Percentiles rank a stretch among this genome's conserved stretches.
Evolutionary conservation across 2,329 filamentous ascomycete species (phyloP).

Genomic region (Parastagonospora avenae): DNA sequence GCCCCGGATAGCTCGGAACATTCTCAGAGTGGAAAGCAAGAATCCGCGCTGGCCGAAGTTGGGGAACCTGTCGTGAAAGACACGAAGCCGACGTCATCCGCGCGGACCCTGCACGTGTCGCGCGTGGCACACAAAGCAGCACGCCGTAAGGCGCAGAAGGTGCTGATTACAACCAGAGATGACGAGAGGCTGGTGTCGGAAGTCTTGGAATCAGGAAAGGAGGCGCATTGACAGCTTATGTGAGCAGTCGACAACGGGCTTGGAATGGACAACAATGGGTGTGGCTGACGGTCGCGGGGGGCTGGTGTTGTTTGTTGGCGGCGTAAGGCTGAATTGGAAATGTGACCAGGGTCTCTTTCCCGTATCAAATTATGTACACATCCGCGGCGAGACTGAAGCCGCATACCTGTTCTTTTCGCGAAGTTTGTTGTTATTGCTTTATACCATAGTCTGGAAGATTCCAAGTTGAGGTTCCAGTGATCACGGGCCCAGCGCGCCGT

Average conservation of each 20-base stretch:
- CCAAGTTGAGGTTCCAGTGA: neutral
- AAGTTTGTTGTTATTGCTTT: neutral
- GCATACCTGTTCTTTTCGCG: conserved; percentile 2
- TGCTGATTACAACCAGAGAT: neutral
- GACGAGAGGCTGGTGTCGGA: neutral
- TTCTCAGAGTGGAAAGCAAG: conserved; percentile 1
- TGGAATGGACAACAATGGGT: conserved; percentile 3
- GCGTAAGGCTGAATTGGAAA: conserved; percentile 18
- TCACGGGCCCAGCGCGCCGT: neutral
- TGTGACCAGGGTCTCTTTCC: conserved; percentile 4
- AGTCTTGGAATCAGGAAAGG: too few species aligned
- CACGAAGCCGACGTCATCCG: neutral
- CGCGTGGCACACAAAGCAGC: too few species aligned
- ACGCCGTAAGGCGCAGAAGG: neutral
- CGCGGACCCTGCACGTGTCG: too few species aligned
- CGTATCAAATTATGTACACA: conserved; percentile 7
- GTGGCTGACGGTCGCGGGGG: conserved; percentile 4
- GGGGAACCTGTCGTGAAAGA: too few species aligned
- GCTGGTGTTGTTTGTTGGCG: neutral
- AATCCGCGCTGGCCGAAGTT: conserved; percentile 4
- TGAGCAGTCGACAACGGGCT: conserved; percentile 7
- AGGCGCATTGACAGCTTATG: conserved; percentile 1
- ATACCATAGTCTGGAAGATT: neutral
- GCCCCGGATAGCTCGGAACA: conserved; percentile 13
- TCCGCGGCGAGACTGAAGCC: neutral